These are phyloP conservation scores for Aphanomyces cochlioides DNA, from an alignment of 352 stramenopile species.

Conservation along the genomic window DNA sequence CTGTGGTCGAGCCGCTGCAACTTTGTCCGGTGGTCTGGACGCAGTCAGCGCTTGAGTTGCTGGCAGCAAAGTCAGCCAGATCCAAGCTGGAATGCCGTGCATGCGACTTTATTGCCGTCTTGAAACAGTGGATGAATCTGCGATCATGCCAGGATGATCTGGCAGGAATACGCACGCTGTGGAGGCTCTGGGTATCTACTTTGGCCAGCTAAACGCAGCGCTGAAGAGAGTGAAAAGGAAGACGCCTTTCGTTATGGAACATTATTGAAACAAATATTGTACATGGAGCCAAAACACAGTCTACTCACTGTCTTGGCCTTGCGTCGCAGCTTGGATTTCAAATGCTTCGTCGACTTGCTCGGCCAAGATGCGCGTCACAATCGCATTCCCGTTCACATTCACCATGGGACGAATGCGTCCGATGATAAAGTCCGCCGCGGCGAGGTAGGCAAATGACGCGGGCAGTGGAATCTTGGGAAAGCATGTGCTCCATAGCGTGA, in stretches of 20 bases:
- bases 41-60: no score
- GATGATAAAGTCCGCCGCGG: constrained; percentile 65
- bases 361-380: constrained; percentile 67
- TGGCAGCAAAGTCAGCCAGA: no score
- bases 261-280: background rate
- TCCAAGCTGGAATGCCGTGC: no score
- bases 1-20: no score
- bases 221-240: background rate
- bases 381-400: constrained; percentile 72
- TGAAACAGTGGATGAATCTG: no score
- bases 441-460: constrained; percentile 36
- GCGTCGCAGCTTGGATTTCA: background rate
- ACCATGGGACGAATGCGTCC: constrained; percentile 67
- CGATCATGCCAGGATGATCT: background rate
- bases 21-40: no score
- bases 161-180: background rate
- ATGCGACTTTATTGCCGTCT: no score
- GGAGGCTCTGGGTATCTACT: background rate
- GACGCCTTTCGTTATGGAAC: no score
- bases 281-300: background rate
- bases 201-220: background rate
- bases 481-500: constrained; percentile 69
- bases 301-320: background rate
- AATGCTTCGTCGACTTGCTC: constrained; percentile 52
- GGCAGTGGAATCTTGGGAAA: constrained; percentile 53